A percentile compares a stretch with the other conserved stretches of the same genome.
These are phyloP conservation scores for Basipetospora chlamydospora DNA, from an alignment of 2,329 filamentous ascomycete genomes.

Conservation along the genomic window DNA sequence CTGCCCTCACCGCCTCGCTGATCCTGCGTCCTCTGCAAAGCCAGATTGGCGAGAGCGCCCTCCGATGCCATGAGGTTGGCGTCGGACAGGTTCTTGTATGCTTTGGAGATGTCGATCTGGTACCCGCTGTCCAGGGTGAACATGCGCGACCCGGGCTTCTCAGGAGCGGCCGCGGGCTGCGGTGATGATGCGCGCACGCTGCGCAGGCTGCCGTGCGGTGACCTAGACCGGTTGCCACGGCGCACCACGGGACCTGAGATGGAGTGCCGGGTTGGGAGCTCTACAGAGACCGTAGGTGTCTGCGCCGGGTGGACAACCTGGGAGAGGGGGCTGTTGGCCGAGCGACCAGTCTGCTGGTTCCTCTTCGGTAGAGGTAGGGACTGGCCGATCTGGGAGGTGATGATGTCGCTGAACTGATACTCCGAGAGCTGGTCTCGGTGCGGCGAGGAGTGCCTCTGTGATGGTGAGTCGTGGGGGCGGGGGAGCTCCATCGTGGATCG, in stretches of 20 bases:
- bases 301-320: conserved; percentile 14
- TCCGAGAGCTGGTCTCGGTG: conserved; percentile 14
- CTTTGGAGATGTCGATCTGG: conserved; percentile 51
- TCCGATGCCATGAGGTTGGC: conserved; percentile 50
- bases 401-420: conserved; percentile 48
- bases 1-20: conserved; percentile 34
- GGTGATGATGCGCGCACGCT: conserved; percentile 26
- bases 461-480: background rate
- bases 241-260: conserved; percentile 17
- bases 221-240: conserved; percentile 34
- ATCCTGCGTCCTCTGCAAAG: conserved; percentile 35
- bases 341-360: conserved; percentile 29
- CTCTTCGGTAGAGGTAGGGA: conserved; percentile 31
- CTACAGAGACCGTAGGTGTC: conserved; percentile 18
- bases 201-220: conserved; percentile 35
- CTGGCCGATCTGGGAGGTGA: conserved; percentile 35
- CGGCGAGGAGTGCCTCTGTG: conserved; percentile 2
- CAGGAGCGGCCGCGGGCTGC: conserved; percentile 18
- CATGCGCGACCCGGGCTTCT: conserved; percentile 18
- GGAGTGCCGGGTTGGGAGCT: conserved; percentile 13
- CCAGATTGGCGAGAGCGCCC: conserved; percentile 46
- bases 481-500: background rate
- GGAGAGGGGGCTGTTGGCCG: conserved; percentile 20
- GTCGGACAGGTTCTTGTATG: conserved; percentile 58
- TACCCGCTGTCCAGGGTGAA: conserved; percentile 45